Evolutionary conservation across 2,329 filamentous ascomycete genomes (phyloP), one percentile per base, ranked within the genome.

Genomic region (Paecilomyces niveus): DNA sequence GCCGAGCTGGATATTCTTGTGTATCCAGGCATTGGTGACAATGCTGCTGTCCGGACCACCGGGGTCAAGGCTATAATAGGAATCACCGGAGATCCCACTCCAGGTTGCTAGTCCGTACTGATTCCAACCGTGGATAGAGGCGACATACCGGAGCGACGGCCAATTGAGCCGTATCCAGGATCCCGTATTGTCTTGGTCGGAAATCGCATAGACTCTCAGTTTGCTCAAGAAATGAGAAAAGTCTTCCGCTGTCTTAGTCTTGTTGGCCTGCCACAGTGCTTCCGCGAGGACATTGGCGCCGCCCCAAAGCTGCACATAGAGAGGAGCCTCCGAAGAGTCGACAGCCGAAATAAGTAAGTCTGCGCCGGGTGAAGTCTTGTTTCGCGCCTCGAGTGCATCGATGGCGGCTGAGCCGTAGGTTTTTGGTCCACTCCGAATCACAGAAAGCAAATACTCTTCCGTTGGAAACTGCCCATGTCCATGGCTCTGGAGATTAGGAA

Each of bases 131-230:
- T 85, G 83, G 1, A 84, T 67, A 0, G 80, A 82, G 13, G 72
- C 73, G 57, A 86, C 83, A 67, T 83, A 85, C 62, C 83, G 80
- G 6, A 85, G 65, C 26, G 81, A 77, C 0, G 83, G 81, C 59
- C 79, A 85, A 2, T 74, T 76, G 53, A 73, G 69, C 15, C 83
- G 78, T 35, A 86, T 80, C 83, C 82, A 85, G 0, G 76, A 69
- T 0, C 81, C 82, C 0, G 80, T 79, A 60, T 86, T 79, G 60
- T 85, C 83, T 62, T 85, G 83, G 61, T 85, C 83, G 6, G 81
- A 84, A 57, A 85, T 84, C 35, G 82, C 71, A 65, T 84, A 84
- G 8, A 83, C 74, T 11, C 81, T 72, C 3, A 84, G 66, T 61
- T 78, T 79, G 2, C 69, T 62, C 1, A 74, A 68, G 22, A 83